These are phyloP conservation scores for Pyrenophora seminiperda DNA, from an alignment of 2,329 filamentous ascomycete genomes.

Conservation along the genomic window DNA sequence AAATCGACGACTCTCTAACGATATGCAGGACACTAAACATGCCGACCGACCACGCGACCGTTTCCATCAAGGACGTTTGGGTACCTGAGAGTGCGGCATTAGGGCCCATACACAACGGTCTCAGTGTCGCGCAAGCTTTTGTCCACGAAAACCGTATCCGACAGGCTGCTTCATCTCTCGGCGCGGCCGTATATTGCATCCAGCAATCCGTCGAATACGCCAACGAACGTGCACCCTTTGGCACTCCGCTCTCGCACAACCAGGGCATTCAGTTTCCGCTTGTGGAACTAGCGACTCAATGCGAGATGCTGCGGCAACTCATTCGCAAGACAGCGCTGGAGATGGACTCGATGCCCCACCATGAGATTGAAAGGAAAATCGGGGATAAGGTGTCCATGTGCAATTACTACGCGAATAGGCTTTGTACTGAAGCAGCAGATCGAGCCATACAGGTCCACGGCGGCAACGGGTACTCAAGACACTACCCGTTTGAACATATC, in stretches of 20 bases:
- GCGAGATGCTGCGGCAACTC: constrained; percentile 64
- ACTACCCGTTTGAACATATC: constrained; percentile 68
- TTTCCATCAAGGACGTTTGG: constrained; percentile 62
- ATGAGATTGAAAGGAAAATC: constrained; percentile 63
- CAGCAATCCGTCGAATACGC: constrained; percentile 63
- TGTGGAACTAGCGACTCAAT: constrained; percentile 66
- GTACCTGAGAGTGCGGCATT: constrained; percentile 60
- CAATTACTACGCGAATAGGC: constrained; percentile 67
- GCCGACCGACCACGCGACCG: constrained; percentile 68
- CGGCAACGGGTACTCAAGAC: constrained; percentile 63
- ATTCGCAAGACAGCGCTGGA: constrained; percentile 66
- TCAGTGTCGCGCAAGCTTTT: constrained; percentile 67
- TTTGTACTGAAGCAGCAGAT: constrained; percentile 66
- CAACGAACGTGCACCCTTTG: constrained; percentile 60
- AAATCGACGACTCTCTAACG: constrained; percentile 5
- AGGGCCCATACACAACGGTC: constrained; percentile 59
- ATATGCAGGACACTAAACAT: constrained; percentile 64
- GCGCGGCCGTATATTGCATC: constrained; percentile 65
- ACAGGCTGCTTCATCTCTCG: constrained; percentile 66
- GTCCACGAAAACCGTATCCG: constrained; percentile 69
- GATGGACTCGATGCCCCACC: constrained; percentile 63
- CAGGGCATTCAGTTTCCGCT: constrained; percentile 69
- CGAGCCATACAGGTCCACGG: constrained; percentile 67
- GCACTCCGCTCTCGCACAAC: constrained; percentile 62
- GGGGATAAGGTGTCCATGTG: constrained; percentile 69